Evolutionary conservation across 106 monocot genomes (phyloP), one percentile per base, ranked within the genome.

Genomic region (Dioscorea alata): DNA sequence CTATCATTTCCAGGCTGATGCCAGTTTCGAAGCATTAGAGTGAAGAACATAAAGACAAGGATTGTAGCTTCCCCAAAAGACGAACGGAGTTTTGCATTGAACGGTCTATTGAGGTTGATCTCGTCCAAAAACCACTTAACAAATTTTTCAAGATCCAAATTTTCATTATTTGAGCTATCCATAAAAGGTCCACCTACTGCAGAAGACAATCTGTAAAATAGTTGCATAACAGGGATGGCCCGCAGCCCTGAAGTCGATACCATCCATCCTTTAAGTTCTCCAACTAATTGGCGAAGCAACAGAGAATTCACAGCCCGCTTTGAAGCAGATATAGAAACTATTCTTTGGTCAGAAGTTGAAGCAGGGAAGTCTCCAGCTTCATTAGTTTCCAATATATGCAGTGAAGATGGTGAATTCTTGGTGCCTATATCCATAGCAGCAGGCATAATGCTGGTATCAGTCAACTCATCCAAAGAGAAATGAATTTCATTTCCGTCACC

Each of bases 11-110:
- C 85, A 81, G 99, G 99, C 60, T 90, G 99, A 75, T 99, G 93
- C 99, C 99, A 99, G 49, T 99, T 99, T 25, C 93, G 86, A 74
- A 99, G 90, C 99, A 99, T 93, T 34, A 99, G 80, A 20, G 90
- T 99, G 74, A 99, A 85, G 69, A 90, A 99, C 90, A 93, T 88
- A 71, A 93, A 93, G 57, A 93, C 90, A 71, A 99, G 82, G 65
- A 99, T 90, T 33, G 73, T 59, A 22, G 85, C 79, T 88, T 99
- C 99, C 14, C 99, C 90, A 82, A 90, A 90, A 64, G 70, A 76
- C 12, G 85, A 81, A 50, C 93, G 89, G 6, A 17, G 60, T 78
- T 80, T 86, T 19, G 79, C 83, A 17, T 67, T 64, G 77, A 99
- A 93, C 54, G 84, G 90, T 70, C 73, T 90, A 49, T 72, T 79